These are phyloP conservation scores for Boletales sp. DNA, from an alignment of 768 basidiomycete genomes.

Conservation along the genomic window DNA sequence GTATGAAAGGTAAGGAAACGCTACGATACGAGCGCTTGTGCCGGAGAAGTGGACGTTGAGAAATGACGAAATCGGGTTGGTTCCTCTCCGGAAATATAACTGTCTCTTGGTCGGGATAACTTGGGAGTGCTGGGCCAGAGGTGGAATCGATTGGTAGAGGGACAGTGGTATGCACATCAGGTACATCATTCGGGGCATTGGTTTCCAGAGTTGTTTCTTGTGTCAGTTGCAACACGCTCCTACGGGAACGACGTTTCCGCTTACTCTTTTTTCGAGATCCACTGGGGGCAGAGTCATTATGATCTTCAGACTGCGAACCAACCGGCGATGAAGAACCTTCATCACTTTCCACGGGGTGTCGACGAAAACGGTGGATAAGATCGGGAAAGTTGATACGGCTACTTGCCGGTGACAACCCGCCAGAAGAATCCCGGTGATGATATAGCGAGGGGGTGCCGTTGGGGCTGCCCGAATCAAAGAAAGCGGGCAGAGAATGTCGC, in stretches of 20 bases:
- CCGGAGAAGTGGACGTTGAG: not conserved
- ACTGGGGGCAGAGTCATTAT: slow-evolving; percentile 25
- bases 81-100: not conserved
- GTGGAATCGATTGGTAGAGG: slow-evolving; percentile 7
- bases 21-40: slow-evolving; percentile 24
- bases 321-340: slow-evolving; percentile 45
- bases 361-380: slow-evolving; percentile 34
- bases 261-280: slow-evolving; percentile 4
- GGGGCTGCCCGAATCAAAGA: slow-evolving; percentile 33
- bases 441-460: slow-evolving; percentile 34
- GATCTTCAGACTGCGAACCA: slow-evolving; percentile 45
- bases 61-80: not conserved
- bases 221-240: slow-evolving; percentile 19
- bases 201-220: slow-evolving; percentile 13
- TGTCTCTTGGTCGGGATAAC: slow-evolving; percentile 6
- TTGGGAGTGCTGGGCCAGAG: not conserved
- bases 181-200: slow-evolving; percentile 3
- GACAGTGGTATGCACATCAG: slow-evolving; percentile 1
- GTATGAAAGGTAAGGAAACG: slow-evolving; percentile 34
- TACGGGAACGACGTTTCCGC: slow-evolving; percentile 23
- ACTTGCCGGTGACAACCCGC: slow-evolving; percentile 41
- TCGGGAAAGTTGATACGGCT: slow-evolving; percentile 40
- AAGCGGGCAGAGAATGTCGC: slow-evolving; percentile 26
- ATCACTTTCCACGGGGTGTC: slow-evolving; percentile 40
- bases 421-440: slow-evolving; percentile 21